Evolutionary conservation across 2,329 filamentous ascomycete genomes (phyloP), one percentile per base, ranked within the genome.

Genomic region (Botryotinia narcissicola): DNA sequence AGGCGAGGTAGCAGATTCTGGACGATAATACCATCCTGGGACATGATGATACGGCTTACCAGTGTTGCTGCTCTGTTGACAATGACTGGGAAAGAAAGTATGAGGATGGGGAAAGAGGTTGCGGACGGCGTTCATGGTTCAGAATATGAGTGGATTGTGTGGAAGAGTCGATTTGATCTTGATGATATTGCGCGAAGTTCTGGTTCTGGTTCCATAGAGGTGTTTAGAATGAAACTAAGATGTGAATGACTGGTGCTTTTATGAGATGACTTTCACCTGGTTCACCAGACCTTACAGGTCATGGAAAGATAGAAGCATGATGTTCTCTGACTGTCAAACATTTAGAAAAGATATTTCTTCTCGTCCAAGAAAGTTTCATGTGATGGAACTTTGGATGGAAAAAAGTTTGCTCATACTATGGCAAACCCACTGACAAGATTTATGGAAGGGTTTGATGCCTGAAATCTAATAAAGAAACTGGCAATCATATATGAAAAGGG

Each of bases 301-400:
- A 37, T 16, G 10, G 4, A n/a, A 32, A 51, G 35, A 4, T 37
- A 37, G 25, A 48, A 35, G 20, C 22, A 67, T 67, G 20, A 25
- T 16, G 8, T n/a, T n/a, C 8, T n/a, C 32, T n/a, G 16, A n/a
- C 37, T 5, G 29, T 40, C 46, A 40, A 54, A 68, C 35, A 42
- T 12, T 16, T 20, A 0, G 12, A n/a, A 5, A 7, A 22, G 37
- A 4, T 20, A 3, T 37, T 40, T 8, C 1, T 37, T 18, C 12
- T 18, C 22, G 9, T 40, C 4, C 16, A 44, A 44, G 37, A 63
- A 22, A 18, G 0, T 7, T 40, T 63, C n/a, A 29, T 42, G 4
- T 51, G 25, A 14, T 40, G 14, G 22, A 37, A 16, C 20, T 16
- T n/a, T 16, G 29, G 32, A 51, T 29, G 32, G 4, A 29, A 20